Conservation (phyloP, 768 basidiomycete genomes). For the Candolleomyces efflorescens region DNA sequence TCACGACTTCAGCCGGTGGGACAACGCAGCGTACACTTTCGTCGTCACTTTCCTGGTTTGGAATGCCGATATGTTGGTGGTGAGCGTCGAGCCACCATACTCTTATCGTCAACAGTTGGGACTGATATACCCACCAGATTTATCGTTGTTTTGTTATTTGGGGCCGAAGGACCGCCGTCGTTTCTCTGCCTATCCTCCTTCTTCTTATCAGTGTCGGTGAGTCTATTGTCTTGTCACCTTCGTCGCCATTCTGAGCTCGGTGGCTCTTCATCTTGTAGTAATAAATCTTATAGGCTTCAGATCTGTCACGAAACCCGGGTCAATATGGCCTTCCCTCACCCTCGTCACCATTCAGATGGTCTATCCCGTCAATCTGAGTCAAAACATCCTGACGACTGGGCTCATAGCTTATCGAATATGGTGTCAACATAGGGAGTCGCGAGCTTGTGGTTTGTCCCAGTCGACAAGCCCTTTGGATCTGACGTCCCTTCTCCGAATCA, state of each 20-base stretch:
- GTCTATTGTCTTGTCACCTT: neutral
- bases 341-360: constrained; percentile 2
- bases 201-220: neutral
- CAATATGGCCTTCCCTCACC: neutral
- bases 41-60: neutral
- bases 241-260: too few relatives aligned
- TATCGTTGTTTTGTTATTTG: constrained; percentile 2
- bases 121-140: neutral
- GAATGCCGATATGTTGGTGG: neutral
- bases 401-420: constrained; percentile 23
- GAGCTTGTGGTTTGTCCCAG: constrained; percentile 15
- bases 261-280: neutral
- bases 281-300: neutral
- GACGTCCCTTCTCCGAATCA: constrained; percentile 20
- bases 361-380: constrained; percentile 22
- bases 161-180: neutral
- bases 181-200: neutral
- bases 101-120: neutral
- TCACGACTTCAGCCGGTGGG: neutral
- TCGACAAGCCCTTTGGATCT: constrained; percentile 9
- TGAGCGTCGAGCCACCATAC: neutral
- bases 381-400: constrained; percentile 23
- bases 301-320: neutral
- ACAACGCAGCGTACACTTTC: neutral
- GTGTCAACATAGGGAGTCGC: constrained; percentile 20